These are phyloP conservation scores for Populus alba DNA, from an alignment of 345 rosid species.

Conservation along the genomic window DNA sequence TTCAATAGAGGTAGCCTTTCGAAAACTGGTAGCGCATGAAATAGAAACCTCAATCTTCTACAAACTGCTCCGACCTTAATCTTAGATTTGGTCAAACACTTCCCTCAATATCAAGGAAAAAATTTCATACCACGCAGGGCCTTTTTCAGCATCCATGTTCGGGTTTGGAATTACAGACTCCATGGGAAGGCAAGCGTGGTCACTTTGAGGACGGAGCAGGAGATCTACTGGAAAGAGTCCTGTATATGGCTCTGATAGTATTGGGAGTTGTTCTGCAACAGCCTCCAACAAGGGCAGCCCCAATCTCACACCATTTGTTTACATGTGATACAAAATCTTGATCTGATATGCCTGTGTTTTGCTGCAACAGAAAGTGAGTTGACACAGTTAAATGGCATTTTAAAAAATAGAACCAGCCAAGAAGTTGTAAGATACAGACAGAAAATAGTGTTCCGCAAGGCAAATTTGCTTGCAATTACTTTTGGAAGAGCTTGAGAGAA, in stretches of 20 bases:
- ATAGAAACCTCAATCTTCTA: background rate
- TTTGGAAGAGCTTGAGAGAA: background rate
- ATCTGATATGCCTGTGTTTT: conserved; percentile 66
- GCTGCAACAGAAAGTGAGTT: conserved; percentile 35
- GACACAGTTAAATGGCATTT: background rate
- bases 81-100: background rate
- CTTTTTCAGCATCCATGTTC: background rate
- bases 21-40: background rate
- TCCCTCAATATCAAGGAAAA: background rate
- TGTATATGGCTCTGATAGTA: conserved; percentile 59
- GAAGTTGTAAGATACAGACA: background rate
- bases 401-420: background rate
- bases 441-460: too few relatives aligned
- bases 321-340: conserved; percentile 69
- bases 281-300: conserved; percentile 70
- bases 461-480: background rate
- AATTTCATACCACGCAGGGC: background rate
- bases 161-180: background rate
- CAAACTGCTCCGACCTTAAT: background rate
- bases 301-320: conserved; percentile 60
- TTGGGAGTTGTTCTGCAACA: conserved; percentile 54
- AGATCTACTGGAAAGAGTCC: conserved; percentile 40
- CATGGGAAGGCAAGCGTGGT: too few relatives aligned
- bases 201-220: conserved; percentile 3
- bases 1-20: background rate